Conservation (phyloP, 805 yeast genomes). For the Pichia scutulata region DNA sequence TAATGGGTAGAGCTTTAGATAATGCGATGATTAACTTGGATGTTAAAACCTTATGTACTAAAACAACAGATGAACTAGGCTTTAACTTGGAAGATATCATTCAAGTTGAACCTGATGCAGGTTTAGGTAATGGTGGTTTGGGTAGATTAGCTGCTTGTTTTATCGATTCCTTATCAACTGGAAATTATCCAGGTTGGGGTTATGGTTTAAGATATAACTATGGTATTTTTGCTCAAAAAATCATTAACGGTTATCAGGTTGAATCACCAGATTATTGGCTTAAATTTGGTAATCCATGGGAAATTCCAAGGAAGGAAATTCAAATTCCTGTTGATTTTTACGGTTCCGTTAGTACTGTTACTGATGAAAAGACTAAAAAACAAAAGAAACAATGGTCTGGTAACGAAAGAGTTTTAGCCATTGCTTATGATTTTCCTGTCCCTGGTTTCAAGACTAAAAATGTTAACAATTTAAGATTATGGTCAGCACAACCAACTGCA, state of each 20-base stretch:
- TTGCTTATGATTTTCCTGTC: slow-evolving; percentile 85
- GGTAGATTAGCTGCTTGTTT: slow-evolving; percentile 95
- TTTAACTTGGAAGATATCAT: slow-evolving; percentile 81
- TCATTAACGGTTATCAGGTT: slow-evolving; percentile 87
- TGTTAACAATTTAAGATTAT: slow-evolving; percentile 82
- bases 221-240: slow-evolving; percentile 86
- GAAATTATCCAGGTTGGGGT: slow-evolving; percentile 93
- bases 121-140: slow-evolving; percentile 90
- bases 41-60: slow-evolving; percentile 49
- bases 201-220: slow-evolving; percentile 90
- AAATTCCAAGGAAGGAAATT: slow-evolving; percentile 77
- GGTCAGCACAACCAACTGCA: slow-evolving; percentile 85
- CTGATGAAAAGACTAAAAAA: slow-evolving; percentile 45
- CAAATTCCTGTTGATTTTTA: slow-evolving; percentile 87
- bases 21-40: slow-evolving; percentile 82
- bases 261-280: slow-evolving; percentile 95
- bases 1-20: slow-evolving; percentile 94
- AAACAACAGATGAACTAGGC: slow-evolving; percentile 65
- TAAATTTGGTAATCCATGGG: slow-evolving; percentile 88
- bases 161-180: slow-evolving; percentile 79
- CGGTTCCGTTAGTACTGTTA: slow-evolving; percentile 61
- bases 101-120: slow-evolving; percentile 88
- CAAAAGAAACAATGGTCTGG: slow-evolving; percentile 70
- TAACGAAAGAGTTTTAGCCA: slow-evolving; percentile 83
- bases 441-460: slow-evolving; percentile 82